Conservation (phyloP, 768 basidiomycete species). For the Amanita pseudoporphyria region DNA sequence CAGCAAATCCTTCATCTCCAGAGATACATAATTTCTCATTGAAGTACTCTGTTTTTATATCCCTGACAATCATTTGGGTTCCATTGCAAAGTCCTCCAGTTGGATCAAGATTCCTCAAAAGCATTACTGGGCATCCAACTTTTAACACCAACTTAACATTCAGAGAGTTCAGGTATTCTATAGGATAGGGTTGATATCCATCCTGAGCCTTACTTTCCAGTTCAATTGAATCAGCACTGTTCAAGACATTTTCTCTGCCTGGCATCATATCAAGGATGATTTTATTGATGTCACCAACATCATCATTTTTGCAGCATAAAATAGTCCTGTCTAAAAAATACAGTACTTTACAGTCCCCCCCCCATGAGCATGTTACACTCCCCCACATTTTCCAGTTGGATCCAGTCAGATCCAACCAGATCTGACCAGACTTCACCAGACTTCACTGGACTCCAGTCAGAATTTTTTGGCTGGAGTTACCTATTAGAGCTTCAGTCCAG, state of each 20-base stretch:
- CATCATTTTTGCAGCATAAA: slow-evolving; percentile 21
- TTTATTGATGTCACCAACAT: slow-evolving; percentile 23
- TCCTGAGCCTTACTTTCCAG: slow-evolving; percentile 12
- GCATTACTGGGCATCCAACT: slow-evolving; percentile 26
- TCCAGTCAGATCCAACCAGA: too few relatives aligned
- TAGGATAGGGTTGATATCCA: slow-evolving; percentile 18
- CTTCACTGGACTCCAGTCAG: too few relatives aligned
- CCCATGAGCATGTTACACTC: too few relatives aligned
- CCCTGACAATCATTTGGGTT: slow-evolving; percentile 18
- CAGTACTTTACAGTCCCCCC: too few relatives aligned
- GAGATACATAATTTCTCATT: slow-evolving; percentile 24
- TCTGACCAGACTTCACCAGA: too few relatives aligned
- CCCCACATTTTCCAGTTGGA: too few relatives aligned
- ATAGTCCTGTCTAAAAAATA: slow-evolving; percentile 27
- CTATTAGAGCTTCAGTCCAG: too few relatives aligned
- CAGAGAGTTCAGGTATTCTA: slow-evolving; percentile 31
- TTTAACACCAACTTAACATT: slow-evolving; percentile 23
- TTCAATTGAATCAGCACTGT: slow-evolving; percentile 21
- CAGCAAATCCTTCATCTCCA: slow-evolving; percentile 22
- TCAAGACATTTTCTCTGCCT: slow-evolving; percentile 10
- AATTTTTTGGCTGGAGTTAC: too few relatives aligned
- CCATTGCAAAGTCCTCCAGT: slow-evolving; percentile 24
- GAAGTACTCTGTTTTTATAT: slow-evolving; percentile 22
- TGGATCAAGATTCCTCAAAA: slow-evolving; percentile 33
- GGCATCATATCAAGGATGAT: slow-evolving; percentile 9